These are phyloP conservation scores for Oemleria cerasiformis DNA, from an alignment of 306 rosid species.

Conservation along the genomic window DNA sequence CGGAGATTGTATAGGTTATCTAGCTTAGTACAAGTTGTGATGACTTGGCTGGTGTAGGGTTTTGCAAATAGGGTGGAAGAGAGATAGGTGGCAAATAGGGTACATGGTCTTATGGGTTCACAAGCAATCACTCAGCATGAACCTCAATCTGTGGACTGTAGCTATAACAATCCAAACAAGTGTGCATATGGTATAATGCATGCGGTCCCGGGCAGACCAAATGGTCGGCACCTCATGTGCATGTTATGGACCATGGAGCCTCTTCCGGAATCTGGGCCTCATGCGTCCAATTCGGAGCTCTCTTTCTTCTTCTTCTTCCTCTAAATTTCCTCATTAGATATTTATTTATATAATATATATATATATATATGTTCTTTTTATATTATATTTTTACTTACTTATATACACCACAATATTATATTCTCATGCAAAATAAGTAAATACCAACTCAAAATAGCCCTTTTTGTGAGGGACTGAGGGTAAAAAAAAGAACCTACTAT, in stretches of 20 bases:
- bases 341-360: no score
- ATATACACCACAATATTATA: no score
- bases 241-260: constrained; percentile 16
- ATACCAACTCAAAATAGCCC: no score
- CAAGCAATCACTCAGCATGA: neutral
- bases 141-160: neutral
- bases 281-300: neutral
- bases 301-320: neutral
- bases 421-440: no score
- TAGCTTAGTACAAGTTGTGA: no score
- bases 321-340: neutral
- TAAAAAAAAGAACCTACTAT: no score
- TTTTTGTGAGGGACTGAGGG: no score
- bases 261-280: constrained; percentile 7
- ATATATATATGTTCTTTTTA: no score
- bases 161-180: constrained; percentile 5
- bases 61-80: neutral
- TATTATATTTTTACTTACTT: no score
- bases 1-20: no score
- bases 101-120: constrained; percentile 6
- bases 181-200: constrained; percentile 2
- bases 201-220: constrained; percentile 20
- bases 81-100: neutral
- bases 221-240: constrained; percentile 20
- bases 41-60: neutral